A percentile compares a stretch with the other conserved stretches of the same genome.
phyloP scores from a whole-genome alignment of 441 rosid species.

The Raphanus hybrid region DNA sequence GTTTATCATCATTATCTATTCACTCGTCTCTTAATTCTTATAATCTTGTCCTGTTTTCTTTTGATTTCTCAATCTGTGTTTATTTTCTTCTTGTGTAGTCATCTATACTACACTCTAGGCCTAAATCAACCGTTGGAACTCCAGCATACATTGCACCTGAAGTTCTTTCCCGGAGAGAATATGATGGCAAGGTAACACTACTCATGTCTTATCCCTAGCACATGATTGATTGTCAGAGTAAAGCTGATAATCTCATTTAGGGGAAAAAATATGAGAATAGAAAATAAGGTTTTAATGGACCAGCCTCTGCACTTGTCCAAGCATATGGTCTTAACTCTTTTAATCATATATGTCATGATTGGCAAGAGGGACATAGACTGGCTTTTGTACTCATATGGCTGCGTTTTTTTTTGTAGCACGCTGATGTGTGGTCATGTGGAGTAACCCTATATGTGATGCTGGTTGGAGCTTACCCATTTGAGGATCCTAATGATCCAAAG shows the following conservation, averaged over 20 bases:
- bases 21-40: slow-evolving; percentile 12
- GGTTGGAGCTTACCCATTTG: no score
- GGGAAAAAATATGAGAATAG: neutral
- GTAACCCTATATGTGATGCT: no score
- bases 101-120: slow-evolving; percentile 86
- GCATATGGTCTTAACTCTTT: no score
- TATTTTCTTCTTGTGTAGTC: slow-evolving; percentile 52
- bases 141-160: slow-evolving; percentile 97
- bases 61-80: neutral
- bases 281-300: neutral
- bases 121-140: slow-evolving; percentile 97
- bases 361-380: slow-evolving; percentile 1
- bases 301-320: neutral
- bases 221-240: neutral
- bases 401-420: neutral
- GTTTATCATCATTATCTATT: slow-evolving; percentile 1
- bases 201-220: neutral
- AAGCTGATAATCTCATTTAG: neutral
- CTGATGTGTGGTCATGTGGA: no score
- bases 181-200: slow-evolving; percentile 2
- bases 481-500: no score
- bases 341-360: neutral
- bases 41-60: slow-evolving; percentile 8
- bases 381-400: slow-evolving; percentile 11
- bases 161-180: slow-evolving; percentile 51